Evolutionary conservation across 2,329 filamentous ascomycete species (phyloP), one percentile per base, ranked within the genome.

Genomic region (Colletotrichum sojae): DNA sequence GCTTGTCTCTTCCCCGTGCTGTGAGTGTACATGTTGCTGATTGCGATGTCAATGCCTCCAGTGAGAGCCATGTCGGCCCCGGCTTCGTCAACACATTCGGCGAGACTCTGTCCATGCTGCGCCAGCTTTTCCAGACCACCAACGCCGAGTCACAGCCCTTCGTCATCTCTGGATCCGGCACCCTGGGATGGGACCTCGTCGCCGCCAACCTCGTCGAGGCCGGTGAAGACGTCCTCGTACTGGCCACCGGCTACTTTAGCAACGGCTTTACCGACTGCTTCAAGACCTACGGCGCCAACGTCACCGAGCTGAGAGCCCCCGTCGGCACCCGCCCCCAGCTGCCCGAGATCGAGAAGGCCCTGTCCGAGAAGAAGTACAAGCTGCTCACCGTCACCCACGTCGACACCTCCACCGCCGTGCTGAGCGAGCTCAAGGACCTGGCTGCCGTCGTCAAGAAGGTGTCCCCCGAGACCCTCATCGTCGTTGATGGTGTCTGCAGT

Each of bases 401-500:
- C 71, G 96, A 99, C 79, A 99, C 96, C 25, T 98, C 95, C 4
- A 99, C 96, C 45, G 96, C 96, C 74, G 96, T 99, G 27, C 85
- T 99, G 57, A 97, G 93, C 77, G 95, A 98, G 80, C 89, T 98
- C 76, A 92, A 97, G 85, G 85, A 90, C 66, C 85, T 99, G 66
- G 90, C 94, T 40, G 92, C 95, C 77, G 85, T 97, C 57, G 93
- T 98, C 59, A 92, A 92, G 79, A 88, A 88, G 61, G 93, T 98
- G 72, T 97, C 94, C 71, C 96, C 96, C 0, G 91, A 97, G 60
- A 99, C 96, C 1, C 86, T 99, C 63, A 84, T 99, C 70, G 88
- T 98, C 59, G 95, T 98, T 63, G 96, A 99, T 78, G 96, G 95
- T 72, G 96, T 99, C 57, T 99, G 96, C 89, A 97, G 94, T 80